Evolutionary conservation across 78 protist genomes (phyloP), one percentile per base, ranked within the genome.

Genomic region (Polysphondylium violaceum): DNA sequence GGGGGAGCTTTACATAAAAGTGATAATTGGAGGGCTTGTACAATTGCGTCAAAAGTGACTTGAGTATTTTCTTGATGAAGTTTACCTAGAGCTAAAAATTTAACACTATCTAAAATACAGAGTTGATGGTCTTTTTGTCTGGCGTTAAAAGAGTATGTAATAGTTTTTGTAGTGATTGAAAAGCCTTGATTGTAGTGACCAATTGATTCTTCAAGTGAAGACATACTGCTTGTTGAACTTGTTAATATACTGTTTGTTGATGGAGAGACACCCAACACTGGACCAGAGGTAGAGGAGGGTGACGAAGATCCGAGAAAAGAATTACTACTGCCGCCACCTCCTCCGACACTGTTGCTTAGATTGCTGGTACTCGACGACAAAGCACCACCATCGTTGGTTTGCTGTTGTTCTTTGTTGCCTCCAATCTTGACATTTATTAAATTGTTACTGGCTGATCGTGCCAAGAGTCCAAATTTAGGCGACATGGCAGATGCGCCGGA

Each of bases 401-500:
- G 21, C 19, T 47, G 51, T 61, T 17, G 51, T 61, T 17, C 7
- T n/a, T 59, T 59, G 23, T 21, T 23, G 2, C 29, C 21, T 1
- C 21, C 23, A 35, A n/a, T 40, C 35, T 76, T 76, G 11, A 61
- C 88, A 35, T 47, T 44, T 27, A 81, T 27, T 9, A 55, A 27
- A 33, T 55, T 83, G 50, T 83, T 83, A 43, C 91, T 83, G 31
- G 91, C 91, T 16, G 91, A 69, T 23, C 91, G 38, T 9, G 91
- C 91, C 14, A 83, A 41, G 4, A 83, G 25, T 9, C 91, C 91
- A 69, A 83, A 83, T 51, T 83, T 83, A 35, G 88, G 88, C n/a
- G 88, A 78, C 1, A 65, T 41, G 3, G 73, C 47, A 17, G 63
- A 14, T 38, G 72, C 11, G 16, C 35, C 55, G 5, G 63, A 56